Evolutionary conservation across 2,329 filamentous ascomycete species (phyloP), one percentile per base, ranked within the genome.

Genomic region (Neoascochyta sp.): DNA sequence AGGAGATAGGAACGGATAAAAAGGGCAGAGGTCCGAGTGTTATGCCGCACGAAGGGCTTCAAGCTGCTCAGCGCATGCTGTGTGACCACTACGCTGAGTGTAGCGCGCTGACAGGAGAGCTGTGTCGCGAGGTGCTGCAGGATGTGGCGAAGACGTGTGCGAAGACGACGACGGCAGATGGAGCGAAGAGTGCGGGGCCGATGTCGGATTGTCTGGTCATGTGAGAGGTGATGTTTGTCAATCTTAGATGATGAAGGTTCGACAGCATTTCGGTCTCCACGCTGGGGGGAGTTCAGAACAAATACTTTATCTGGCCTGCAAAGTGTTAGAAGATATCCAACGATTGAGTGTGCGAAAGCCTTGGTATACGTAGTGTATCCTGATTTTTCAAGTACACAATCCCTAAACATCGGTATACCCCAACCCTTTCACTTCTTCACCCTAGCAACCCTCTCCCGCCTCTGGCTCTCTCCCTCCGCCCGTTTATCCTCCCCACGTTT

Each of bases 1-100:
- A 52, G 12, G 62, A 59, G 34, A 50, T 61, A 19, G 60, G 43
- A 39, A 58, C 55, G 21, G 50, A 57, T n/a, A 62, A 54, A 28
- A 43, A 42, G 22, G 53, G 58, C 27, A 62, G 49, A 41, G 65
- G 54, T 24, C 47, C 45, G 42, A 52, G 45, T 67, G 69, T 75
- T 41, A 60, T 76, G 71, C 64, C 71, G 50, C 57, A 76, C 24
- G 69, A 72, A 43, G 70, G 61, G 3, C 25, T 72, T 5, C 52
- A 57, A 9, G 43, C 75, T 5, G 76, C 77, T 10, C 75, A 78
- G 44, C 71, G 76, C 44, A 71, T 80, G 60, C 64, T 75, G 14
- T 76, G 72, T 52, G 77, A 81, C 63, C 64, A 68, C 19, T 81
- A 81, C 56, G 77, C 75, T 3, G 77, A 81, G 50, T 81, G 77